These are phyloP conservation scores for Bombardia bombarda DNA, from an alignment of 495 filamentous ascomycete species.

Conservation along the genomic window DNA sequence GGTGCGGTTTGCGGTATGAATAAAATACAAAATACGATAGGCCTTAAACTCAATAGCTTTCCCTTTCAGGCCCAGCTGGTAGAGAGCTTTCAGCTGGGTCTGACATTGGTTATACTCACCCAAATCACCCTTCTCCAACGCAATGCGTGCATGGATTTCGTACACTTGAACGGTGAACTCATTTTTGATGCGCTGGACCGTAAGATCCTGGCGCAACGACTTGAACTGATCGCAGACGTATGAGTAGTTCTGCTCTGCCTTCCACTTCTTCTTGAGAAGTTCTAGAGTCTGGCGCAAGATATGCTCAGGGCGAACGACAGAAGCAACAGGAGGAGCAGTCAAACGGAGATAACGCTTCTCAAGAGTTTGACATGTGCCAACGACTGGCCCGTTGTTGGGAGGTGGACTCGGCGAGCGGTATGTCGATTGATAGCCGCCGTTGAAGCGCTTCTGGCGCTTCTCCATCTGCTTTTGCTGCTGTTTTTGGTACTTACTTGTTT, in stretches of 20 bases:
- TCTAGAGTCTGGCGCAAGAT: slow-evolving; percentile 79
- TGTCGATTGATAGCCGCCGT: slow-evolving; percentile 54
- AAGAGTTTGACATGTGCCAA: slow-evolving; percentile 74
- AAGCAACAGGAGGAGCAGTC: slow-evolving; percentile 78
- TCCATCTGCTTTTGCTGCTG: slow-evolving; percentile 78
- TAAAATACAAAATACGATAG: slow-evolving; percentile 99
- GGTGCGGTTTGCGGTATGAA: slow-evolving; percentile 96
- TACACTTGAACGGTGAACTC: slow-evolving; percentile 94
- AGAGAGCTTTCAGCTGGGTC: slow-evolving; percentile 88
- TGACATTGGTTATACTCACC: slow-evolving; percentile 99
- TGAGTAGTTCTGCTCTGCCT: slow-evolving; percentile 81
- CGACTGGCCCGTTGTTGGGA: slow-evolving; percentile 64
- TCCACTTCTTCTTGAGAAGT: slow-evolving; percentile 89
- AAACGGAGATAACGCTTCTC: slow-evolving; percentile 94
- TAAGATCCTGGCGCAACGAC: slow-evolving; percentile 94
- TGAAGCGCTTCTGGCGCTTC: slow-evolving; percentile 82
- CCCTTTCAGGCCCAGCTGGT: slow-evolving; percentile 76
- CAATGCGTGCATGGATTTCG: slow-evolving; percentile 96
- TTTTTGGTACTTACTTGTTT: slow-evolving; percentile 78
- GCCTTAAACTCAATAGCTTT: slow-evolving; percentile 95
- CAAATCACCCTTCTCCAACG: slow-evolving; percentile 95
- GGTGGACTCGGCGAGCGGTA: slow-evolving; percentile 55
- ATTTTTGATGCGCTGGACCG: slow-evolving; percentile 92
- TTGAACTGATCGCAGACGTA: slow-evolving; percentile 99
- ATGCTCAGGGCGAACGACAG: slow-evolving; percentile 75